Base-by-base conservation (phyloP, 257 asterid genomes). In the Petrea volubilis region DNA sequence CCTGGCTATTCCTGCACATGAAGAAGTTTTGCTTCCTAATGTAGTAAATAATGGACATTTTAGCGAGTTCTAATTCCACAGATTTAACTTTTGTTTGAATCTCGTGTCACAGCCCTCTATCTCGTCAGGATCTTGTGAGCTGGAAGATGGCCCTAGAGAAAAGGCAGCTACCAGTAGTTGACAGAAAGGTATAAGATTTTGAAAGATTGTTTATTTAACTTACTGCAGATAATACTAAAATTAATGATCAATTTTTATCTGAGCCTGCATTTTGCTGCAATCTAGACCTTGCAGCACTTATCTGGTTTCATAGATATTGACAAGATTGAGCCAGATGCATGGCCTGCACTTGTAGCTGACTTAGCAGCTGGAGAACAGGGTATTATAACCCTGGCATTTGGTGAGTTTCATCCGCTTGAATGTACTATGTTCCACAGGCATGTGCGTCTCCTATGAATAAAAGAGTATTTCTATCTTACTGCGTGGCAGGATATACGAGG, bases 91-190 rank as follows among this genome's bases (percentile, higher is more conserved):
- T 59, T 68, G 62, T 64, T 73, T 51, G 34, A 24, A 34, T n/a
- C 69, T 63, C 73, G 44, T 31, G 23, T 60, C 64, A 81, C 90
- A 95, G 99, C 79, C 86, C 94, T 73, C 72, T 92, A 68, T 87
- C 98, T 69, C 98, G 99, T 65, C 98, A 95, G 85, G 99, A 92
- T 86, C 94, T 95, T 28, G 96, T 95, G 78, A 88, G 97, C 79
- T 95, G 99, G 99, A 95, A 86, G 85, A 90, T 92, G 91, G 99
- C 98, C 66, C 74, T 90, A 38, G 99, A 90, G 78, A 92, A 87
- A 77, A 92, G 88, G 86, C 96, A 87, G 87, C 90, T 95, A 33
- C 96, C 97, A 31, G 76, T 59, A 28, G 96, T 86, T 68, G 95
- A 95, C 77, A 80, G 74, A 83, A 84, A 90, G 99, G 99, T 90